Evolutionary conservation across 2,329 filamentous ascomycete genomes (phyloP).

Genomic region (Tympanopsis confertula): DNA sequence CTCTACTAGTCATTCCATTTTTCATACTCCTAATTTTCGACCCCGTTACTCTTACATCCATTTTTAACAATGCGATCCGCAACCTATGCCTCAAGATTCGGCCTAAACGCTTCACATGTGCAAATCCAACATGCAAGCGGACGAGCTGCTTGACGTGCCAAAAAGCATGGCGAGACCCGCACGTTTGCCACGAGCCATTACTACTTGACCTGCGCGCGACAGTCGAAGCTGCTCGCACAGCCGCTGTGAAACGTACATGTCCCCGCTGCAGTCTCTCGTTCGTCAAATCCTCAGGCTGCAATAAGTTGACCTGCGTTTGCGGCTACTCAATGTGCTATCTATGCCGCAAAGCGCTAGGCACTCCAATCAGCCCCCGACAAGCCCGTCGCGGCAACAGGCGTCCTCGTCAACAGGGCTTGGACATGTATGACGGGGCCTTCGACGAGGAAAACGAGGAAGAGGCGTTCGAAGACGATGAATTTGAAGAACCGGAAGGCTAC

Average conservation of each 20-base stretch:
- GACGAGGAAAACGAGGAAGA: constrained; percentile 7
- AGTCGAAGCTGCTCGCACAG: constrained; percentile 49
- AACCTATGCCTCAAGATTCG: constrained; percentile 36
- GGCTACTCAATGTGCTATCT: constrained; percentile 60
- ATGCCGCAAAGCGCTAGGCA: constrained; percentile 35
- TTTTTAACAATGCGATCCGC: constrained; percentile 28
- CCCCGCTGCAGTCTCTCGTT: constrained; percentile 50
- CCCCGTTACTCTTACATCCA: constrained; percentile 14
- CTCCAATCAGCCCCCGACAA: constrained; percentile 8
- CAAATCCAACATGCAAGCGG: constrained; percentile 33
- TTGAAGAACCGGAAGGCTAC: constrained; percentile 37
- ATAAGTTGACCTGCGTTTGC: constrained; percentile 54
- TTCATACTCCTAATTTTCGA: constrained; percentile 24
- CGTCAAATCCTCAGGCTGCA: constrained; percentile 53
- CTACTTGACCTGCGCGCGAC: constrained; percentile 43
- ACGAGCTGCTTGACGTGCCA: constrained; percentile 46
- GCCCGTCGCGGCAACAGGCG: constrained; percentile 1
- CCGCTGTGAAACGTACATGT: constrained; percentile 53
- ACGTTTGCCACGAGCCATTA: constrained; percentile 45
- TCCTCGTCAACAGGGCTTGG: no score
- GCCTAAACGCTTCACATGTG: constrained; percentile 42
- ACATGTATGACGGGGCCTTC: no score
- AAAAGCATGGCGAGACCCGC: constrained; percentile 46
- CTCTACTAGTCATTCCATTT: constrained; percentile 17
- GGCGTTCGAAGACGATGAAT: constrained; percentile 6